Evolutionary conservation across 2,329 filamentous ascomycete species (phyloP).

Genomic region (Fusarium camptoceras): DNA sequence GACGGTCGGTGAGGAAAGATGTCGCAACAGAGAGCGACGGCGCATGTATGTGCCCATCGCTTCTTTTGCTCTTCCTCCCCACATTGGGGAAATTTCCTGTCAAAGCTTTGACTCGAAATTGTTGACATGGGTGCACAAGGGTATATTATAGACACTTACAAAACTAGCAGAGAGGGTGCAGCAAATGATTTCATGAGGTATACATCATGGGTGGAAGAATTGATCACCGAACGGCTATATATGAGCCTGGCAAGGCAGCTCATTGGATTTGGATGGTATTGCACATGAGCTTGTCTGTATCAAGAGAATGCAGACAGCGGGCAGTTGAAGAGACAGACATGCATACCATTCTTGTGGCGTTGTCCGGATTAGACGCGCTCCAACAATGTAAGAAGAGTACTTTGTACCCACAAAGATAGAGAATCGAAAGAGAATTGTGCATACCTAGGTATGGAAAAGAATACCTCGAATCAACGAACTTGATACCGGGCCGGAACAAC

Average conservation of each 20-base stretch:
- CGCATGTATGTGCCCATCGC: constrained; percentile 7
- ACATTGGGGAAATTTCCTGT: neutral
- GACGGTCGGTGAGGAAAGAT: constrained; percentile 11
- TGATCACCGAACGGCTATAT: neutral
- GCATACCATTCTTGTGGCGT: constrained; percentile 16
- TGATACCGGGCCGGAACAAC: neutral
- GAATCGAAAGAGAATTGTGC: neutral
- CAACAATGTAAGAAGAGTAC: constrained; percentile 22
- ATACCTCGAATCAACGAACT: neutral
- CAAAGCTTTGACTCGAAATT: neutral
- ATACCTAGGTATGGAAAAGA: neutral
- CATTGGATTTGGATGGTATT: neutral
- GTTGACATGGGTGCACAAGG: constrained; percentile 18
- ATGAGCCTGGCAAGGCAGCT: neutral
- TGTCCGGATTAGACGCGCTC: constrained; percentile 25
- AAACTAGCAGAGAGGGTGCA: constrained; percentile 3
- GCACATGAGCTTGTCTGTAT: neutral
- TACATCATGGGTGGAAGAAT: neutral
- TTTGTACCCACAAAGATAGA: neutral
- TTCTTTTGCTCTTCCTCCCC: neutral
- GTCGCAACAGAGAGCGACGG: neutral
- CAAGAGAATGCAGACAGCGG: constrained; percentile 14
- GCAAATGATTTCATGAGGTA: neutral
- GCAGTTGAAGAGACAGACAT: constrained; percentile 1
- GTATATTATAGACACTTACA: constrained; percentile 2